These are phyloP conservation scores for Aquilaria agallochum DNA, from an alignment of 441 rosid species.

Conservation along the genomic window DNA sequence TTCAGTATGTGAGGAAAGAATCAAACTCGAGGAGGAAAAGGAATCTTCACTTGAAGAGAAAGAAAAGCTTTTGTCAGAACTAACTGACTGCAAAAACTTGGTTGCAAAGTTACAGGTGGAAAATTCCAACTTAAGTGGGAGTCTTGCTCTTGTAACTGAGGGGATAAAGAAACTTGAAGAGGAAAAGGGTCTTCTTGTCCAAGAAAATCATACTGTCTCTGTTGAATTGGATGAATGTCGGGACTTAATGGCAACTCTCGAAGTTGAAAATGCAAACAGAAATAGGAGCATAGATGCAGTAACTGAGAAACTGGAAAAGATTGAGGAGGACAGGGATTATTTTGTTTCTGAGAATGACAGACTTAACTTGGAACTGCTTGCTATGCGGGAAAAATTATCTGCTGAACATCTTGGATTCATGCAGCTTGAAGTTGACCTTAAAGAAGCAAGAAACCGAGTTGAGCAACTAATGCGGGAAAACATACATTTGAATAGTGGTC, in stretches of 20 bases:
- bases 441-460: conserved; percentile 37
- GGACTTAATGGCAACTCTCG: conserved; percentile 33
- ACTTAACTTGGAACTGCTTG: conserved; percentile 55
- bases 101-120: conserved; percentile 40
- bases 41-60: conserved; percentile 39
- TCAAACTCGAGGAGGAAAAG: conserved; percentile 60
- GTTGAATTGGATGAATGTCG: conserved; percentile 37
- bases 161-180: conserved; percentile 45
- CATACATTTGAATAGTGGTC: conserved; percentile 38
- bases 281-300: conserved; percentile 33
- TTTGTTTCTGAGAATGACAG: conserved; percentile 48
- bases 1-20: conserved; percentile 35
- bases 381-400: conserved; percentile 53
- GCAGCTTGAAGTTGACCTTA: conserved; percentile 45
- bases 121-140: conserved; percentile 38
- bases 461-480: conserved; percentile 62
- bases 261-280: conserved; percentile 43
- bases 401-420: conserved; percentile 32
- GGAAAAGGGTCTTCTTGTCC: conserved; percentile 40
- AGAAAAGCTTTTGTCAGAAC: conserved; percentile 30
- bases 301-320: conserved; percentile 40
- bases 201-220: conserved; percentile 30
- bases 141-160: conserved; percentile 33
- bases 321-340: conserved; percentile 44
- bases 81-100: conserved; percentile 37